A percentile compares a stretch with the other conserved stretches of the same genome.
Conservation (phyloP, 75 land plant species). For the Picea glauca region DNA sequence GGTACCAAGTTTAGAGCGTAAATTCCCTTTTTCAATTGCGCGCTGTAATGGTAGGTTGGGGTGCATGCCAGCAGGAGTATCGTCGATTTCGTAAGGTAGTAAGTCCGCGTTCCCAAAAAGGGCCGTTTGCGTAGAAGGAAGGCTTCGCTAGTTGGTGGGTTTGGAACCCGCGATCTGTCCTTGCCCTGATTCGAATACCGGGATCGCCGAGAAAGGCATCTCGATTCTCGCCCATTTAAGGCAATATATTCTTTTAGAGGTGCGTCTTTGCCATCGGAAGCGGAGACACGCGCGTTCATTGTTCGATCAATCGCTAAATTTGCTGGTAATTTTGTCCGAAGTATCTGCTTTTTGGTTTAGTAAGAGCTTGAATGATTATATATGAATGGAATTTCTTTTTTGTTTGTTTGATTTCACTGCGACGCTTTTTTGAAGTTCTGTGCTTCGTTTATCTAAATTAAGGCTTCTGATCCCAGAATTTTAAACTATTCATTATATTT, state of each 20-base stretch:
- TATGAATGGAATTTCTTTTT: not conserved
- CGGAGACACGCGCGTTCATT: not conserved
- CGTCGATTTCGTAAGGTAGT: too few species aligned
- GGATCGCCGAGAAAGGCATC: not conserved
- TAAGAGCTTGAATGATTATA: too few species aligned
- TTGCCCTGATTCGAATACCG: not conserved
- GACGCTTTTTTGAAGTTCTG: not conserved
- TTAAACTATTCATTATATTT: not conserved
- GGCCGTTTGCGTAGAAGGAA: not conserved
- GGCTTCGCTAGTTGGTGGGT: not conserved
- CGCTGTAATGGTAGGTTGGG: too few species aligned
- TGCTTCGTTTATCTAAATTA: not conserved
- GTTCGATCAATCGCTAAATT: not conserved
- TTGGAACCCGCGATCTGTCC: not conserved
- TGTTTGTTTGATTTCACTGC: not conserved
- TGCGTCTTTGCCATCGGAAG: too few species aligned
- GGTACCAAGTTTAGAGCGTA: too few species aligned
- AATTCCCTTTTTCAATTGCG: too few species aligned
- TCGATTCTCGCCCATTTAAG: not conserved
- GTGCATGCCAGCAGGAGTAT: too few species aligned
- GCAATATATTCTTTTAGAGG: too few species aligned
- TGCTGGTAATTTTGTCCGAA: not conserved
- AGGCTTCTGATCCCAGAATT: not conserved
- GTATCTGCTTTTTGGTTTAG: not conserved
- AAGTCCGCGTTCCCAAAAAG: too few species aligned